These are phyloP conservation scores for Bipolaris oryzae DNA, from an alignment of 2,329 filamentous ascomycete species.

Conservation along the genomic window DNA sequence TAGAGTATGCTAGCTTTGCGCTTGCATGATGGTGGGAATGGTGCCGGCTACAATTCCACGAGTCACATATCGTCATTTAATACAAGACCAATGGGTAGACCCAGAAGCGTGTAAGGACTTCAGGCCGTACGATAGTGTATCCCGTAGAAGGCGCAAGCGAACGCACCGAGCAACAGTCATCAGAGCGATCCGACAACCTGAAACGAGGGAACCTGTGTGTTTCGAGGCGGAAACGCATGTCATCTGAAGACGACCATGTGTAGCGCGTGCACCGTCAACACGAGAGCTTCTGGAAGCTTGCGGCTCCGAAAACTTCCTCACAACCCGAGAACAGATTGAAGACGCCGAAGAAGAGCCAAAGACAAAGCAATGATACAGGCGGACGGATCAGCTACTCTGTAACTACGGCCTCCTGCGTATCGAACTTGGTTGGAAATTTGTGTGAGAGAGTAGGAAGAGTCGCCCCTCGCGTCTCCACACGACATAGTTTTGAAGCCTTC, in stretches of 20 bases:
- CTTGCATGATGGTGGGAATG: slow-evolving; percentile 3
- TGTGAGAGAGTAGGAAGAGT: not conserved
- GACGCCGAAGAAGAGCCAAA: not conserved
- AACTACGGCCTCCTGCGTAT: slow-evolving; percentile 10
- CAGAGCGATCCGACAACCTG: not conserved
- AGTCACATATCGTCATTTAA: slow-evolving; percentile 8
- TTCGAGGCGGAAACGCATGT: not conserved
- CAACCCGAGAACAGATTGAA: not conserved
- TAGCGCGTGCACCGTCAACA: slow-evolving; percentile 10
- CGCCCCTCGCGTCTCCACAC: slow-evolving; percentile 16
- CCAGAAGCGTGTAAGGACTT: not conserved
- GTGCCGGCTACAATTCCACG: not conserved
- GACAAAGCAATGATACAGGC: slow-evolving; percentile 3
- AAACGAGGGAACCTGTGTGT: not conserved
- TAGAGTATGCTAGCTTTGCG: not conserved
- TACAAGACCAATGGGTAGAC: slow-evolving; percentile 3
- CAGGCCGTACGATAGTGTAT: not conserved
- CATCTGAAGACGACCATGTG: slow-evolving; percentile 1
- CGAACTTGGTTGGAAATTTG: slow-evolving; percentile 7
- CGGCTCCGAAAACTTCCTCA: slow-evolving; percentile 12
- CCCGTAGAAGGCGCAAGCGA: not conserved
- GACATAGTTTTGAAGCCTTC: not conserved
- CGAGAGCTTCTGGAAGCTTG: slow-evolving; percentile 21
- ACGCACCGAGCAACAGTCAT: not conserved
- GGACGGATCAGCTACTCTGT: not conserved